phyloP scores from a whole-genome alignment of 352 stramenopile species.

The Phytophthora sansomeana region DNA sequence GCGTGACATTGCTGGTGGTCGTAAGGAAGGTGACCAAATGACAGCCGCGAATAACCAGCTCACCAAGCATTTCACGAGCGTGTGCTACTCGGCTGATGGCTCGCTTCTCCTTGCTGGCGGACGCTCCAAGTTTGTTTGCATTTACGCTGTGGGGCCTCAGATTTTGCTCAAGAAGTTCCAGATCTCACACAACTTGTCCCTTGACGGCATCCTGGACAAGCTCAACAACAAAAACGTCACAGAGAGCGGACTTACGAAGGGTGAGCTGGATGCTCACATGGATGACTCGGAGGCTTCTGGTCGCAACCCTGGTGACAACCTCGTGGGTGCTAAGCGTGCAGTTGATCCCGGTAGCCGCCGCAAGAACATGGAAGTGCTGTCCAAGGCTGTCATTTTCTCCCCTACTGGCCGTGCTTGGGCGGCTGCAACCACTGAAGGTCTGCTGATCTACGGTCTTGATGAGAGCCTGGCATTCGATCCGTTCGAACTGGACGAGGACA shows the following conservation, averaged over 20 bases:
- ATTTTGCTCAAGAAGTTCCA: conserved; percentile 99
- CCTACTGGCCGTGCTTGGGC: conserved; percentile 97
- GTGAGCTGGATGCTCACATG: conserved; percentile 76
- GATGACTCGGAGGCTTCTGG: conserved; percentile 42
- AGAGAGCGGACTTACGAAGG: conserved; percentile 71
- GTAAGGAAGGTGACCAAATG: conserved; percentile 83
- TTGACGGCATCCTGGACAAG: conserved; percentile 97
- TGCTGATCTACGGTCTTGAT: conserved; percentile 98
- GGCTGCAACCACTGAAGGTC: conserved; percentile 96
- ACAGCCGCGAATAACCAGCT: conserved; percentile 91
- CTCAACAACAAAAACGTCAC: conserved; percentile 93
- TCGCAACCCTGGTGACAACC: conserved; percentile 49
- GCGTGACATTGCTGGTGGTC: conserved; percentile 96
- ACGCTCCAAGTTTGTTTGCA: conserved; percentile 99
- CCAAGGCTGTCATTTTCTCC: conserved; percentile 96
- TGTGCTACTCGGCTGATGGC: conserved; percentile 99
- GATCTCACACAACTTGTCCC: conserved; percentile 97
- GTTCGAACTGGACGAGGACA: conserved; percentile 98
- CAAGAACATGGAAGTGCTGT: conserved; percentile 89
- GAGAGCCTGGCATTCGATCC: conserved; percentile 98
- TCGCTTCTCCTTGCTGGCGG: conserved; percentile 97
- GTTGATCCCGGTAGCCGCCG: conserved; percentile 93
- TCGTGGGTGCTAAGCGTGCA: conserved; percentile 85
- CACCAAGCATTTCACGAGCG: conserved; percentile 98
- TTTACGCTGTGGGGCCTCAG: conserved; percentile 96